Conservation (phyloP, 352 stramenopile species). For the Globisporangium parvum region DNA sequence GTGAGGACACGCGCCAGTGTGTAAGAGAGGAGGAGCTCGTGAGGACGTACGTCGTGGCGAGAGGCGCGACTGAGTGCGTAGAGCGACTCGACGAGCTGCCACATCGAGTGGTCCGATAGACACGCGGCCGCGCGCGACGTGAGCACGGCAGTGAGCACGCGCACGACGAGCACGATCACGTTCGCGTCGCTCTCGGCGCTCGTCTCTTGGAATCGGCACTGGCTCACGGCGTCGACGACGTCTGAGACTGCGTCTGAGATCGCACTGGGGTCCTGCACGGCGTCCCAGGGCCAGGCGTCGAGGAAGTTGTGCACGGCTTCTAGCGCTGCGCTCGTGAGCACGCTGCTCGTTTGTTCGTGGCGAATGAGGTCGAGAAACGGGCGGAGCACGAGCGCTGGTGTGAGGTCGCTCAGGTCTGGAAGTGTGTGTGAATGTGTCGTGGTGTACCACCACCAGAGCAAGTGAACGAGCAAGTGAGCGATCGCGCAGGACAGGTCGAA, state of each 20-base stretch:
- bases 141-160: constrained; percentile 92
- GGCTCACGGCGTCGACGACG: constrained; percentile 89
- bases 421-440: not conserved
- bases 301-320: constrained; percentile 95
- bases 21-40: not conserved
- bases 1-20: not conserved
- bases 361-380: constrained; percentile 95
- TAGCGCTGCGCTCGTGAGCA: constrained; percentile 90
- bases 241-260: constrained; percentile 55
- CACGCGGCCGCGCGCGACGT: constrained; percentile 69
- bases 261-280: constrained; percentile 26
- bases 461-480: not conserved
- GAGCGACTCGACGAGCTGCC: constrained; percentile 94
- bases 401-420: constrained; percentile 52
- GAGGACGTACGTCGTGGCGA: constrained; percentile 46
- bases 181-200: constrained; percentile 86
- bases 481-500: not conserved
- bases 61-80: constrained; percentile 88
- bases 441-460: not conserved
- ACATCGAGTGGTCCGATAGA: constrained; percentile 91
- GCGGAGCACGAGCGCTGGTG: constrained; percentile 60
- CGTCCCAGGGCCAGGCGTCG: constrained; percentile 68
- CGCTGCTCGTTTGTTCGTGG: constrained; percentile 89
- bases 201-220: constrained; percentile 95
- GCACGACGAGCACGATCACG: constrained; percentile 91